Base-by-base conservation (phyloP, 192 early-diverging fungal species). In the Polychytrium aggregatum region DNA sequence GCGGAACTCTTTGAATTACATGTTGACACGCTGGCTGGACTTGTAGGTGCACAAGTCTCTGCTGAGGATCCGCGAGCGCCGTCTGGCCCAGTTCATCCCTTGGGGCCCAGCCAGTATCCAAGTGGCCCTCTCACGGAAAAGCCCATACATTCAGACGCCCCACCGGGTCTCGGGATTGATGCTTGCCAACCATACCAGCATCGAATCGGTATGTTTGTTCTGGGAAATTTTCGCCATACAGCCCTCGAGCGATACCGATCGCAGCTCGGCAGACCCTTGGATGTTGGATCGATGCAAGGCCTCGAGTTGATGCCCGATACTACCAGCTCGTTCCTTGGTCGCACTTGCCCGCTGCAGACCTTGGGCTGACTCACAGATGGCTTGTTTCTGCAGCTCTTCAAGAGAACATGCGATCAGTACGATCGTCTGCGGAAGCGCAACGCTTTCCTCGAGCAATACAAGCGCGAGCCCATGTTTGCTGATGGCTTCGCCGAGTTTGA, bases 71-170 rank as follows among this genome's bases (percentile, higher is more conserved):
- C 77, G 95, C 27, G 95, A 98, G 59, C 79, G 92, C 25, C 71
- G 88, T 18, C 62, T 98, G 39, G 92, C 90, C 11, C 85, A 89
- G 56, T 98, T 98, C 59, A 97, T 98, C 48, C 96, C 96, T 21
- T 98, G 96, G 96, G 96, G 96, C 9, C 96, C 96, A 3, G 91
- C 96, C 13, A 90, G 86, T 60, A 97, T 98, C 55, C 96, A 98
- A 60, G 96, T 98, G 0, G 92, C 96, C 9, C 56, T 98, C 40
- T 92, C 92, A 2, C 81, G 82, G 36, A 91, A 91, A 58, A 88
- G 85, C 31, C 96, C 92, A 6, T 98, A 97, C 62, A 72, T 89
- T 9, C 86, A 84, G 44, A 86, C 90, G 5, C 74, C 84, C 31
- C 92, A 98, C 59, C 79, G 89, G 2, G 96, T 98, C 26, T 90